Base-by-base conservation (phyloP, 495 filamentous ascomycete species). In the Xylaria venustula region DNA sequence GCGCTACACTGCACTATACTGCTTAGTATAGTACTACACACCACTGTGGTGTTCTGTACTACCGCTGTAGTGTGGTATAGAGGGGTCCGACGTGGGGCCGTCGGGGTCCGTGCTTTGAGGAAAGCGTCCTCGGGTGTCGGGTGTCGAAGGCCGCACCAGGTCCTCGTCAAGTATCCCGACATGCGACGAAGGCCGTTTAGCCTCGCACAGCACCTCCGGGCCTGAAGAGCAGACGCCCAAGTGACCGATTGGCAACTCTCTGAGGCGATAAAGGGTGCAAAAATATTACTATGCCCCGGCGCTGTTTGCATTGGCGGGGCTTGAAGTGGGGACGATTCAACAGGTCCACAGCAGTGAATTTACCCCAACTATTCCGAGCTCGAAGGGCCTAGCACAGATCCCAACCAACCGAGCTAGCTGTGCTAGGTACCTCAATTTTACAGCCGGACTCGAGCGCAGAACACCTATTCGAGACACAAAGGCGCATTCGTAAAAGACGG, bases 361-460 rank as follows among this genome's bases (percentile, higher is more conserved):
- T 54, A 54, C 58, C 58, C 58, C 58, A 60, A 53, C 49, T 60
- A 53, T 41, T 54, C 58, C 58, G 49, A 59, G 50, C 46, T 49
- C 34, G 3, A 28, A 51, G 23, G 46, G 40, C 20, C 20, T 8
- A 34, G 30, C 30, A 34, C 22, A 41, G 42, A 26, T 42, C 56
- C 46, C 44, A 48, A 48, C 54, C 22, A 41, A 40, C 45, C 17
- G 14, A n/a, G n/a, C n/a, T n/a, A n/a, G 30, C 36, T 22, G 2
- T 26, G 30, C 30, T 34, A 34, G 30, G 41, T 37, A 57, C 54
- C 17, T 46, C 20, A 17, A 41, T 40, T 6, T 15, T 47, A 47
- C 44, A 47, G 19, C 5, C 11, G 11, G 30, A 34, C 23, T 22
- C 44, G 4, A 14, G 12, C 44, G 22, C 3, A 22, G 7, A 8